phyloP scores from a whole-genome alignment of 148 eudicot genomes.

The Chenopodium berlandieri region DNA sequence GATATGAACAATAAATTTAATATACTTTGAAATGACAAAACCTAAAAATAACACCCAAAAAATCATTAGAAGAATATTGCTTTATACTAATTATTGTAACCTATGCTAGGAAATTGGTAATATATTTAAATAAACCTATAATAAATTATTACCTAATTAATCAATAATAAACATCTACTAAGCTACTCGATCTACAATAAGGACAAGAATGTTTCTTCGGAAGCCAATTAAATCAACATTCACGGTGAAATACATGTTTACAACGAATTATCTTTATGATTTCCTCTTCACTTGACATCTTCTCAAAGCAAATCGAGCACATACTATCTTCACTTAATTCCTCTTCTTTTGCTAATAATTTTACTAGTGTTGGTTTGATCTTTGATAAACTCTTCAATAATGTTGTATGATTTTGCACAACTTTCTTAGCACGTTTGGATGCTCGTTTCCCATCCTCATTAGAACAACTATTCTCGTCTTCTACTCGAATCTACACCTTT shows the following conservation, averaged over 20 bases:
- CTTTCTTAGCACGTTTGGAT: not conserved
- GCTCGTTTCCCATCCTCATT: not conserved
- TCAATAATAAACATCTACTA: not conserved
- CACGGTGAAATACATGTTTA: constrained; percentile 7
- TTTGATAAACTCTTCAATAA: not conserved
- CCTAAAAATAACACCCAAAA: no score
- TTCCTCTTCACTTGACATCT: constrained; percentile 5
- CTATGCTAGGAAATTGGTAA: no score
- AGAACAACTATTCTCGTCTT: not conserved
- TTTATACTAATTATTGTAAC: no score
- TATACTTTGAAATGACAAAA: no score
- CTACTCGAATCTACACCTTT: not conserved
- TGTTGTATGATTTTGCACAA: not conserved
- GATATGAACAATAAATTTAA: no score
- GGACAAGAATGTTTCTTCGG: constrained; percentile 11
- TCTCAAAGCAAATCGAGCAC: constrained; percentile 16
- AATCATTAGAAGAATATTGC: no score
- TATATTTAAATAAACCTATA: no score
- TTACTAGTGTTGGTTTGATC: not conserved
- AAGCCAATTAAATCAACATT: constrained; percentile 15
- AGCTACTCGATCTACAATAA: constrained; percentile 14
- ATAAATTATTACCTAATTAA: no score
- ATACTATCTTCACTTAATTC: not conserved
- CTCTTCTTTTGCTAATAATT: not conserved
- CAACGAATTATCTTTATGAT: constrained; percentile 4